These are phyloP conservation scores for Penstemon davidsonii DNA, from an alignment of 257 asterid genomes.

Conservation along the genomic window DNA sequence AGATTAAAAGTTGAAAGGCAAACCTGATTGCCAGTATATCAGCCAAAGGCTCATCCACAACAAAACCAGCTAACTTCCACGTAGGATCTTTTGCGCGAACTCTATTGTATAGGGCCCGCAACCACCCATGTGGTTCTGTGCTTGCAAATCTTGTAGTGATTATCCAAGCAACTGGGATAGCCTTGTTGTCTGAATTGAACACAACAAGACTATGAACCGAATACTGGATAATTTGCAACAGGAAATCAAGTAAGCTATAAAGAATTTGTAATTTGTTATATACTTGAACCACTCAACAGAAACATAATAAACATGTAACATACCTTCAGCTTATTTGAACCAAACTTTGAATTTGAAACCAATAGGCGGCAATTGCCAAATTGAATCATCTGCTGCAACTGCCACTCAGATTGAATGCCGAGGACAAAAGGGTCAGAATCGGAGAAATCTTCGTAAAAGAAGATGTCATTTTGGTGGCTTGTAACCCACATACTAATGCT, in stretches of 20 bases:
- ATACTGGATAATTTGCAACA: slow-evolving; percentile 60
- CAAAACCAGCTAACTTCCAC: slow-evolving; percentile 95
- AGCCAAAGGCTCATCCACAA: slow-evolving; percentile 81
- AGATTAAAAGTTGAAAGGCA: slow-evolving; percentile 11
- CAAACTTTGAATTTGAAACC: slow-evolving; percentile 74
- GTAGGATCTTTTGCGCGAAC: slow-evolving; percentile 84
- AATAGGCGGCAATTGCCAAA: slow-evolving; percentile 80
- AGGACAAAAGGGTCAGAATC: slow-evolving; percentile 74
- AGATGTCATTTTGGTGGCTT: slow-evolving; percentile 65
- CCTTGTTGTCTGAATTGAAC: slow-evolving; percentile 96
- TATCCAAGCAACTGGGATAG: slow-evolving; percentile 98
- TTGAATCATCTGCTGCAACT: slow-evolving; percentile 93
- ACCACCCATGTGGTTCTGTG: slow-evolving; percentile 72
- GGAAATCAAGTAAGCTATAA: slow-evolving; percentile 43
- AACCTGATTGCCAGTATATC: slow-evolving; percentile 77
- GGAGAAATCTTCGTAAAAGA: slow-evolving; percentile 82
- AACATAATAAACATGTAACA: slow-evolving; percentile 25
- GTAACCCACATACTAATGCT: slow-evolving; percentile 82
- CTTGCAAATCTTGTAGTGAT: slow-evolving; percentile 67
- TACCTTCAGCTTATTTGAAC: slow-evolving; percentile 92
- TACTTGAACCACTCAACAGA: slow-evolving; percentile 11
- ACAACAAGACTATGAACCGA: slow-evolving; percentile 91
- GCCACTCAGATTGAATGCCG: slow-evolving; percentile 99
- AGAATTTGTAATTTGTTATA: slow-evolving; percentile 11
- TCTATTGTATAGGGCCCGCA: slow-evolving; percentile 85